These are phyloP conservation scores for Nothomitra cinnamomea DNA, from an alignment of 2,329 filamentous ascomycete genomes.

Conservation along the genomic window DNA sequence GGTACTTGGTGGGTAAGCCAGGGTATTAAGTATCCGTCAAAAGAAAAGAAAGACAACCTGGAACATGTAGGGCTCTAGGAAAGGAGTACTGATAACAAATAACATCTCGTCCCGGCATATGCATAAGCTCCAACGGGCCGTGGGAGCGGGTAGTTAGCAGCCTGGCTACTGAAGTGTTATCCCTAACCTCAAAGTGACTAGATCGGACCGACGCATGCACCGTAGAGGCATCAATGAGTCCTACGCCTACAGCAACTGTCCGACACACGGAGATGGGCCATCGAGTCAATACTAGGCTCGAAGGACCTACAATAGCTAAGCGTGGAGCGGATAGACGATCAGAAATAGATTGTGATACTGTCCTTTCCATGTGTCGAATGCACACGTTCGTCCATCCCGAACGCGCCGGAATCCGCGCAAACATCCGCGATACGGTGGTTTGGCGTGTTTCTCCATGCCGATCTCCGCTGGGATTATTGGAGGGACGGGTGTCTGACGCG, in stretches of 20 bases:
- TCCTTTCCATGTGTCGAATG: conserved; percentile 2
- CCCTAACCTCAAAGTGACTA: neutral
- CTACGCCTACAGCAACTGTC: neutral
- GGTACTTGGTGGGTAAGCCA: conserved; percentile 4
- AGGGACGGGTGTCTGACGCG: neutral
- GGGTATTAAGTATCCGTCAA: conserved; percentile 3
- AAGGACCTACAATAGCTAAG: neutral
- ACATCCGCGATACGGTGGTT: conserved; percentile 1
- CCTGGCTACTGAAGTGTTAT: neutral
- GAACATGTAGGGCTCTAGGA: neutral
- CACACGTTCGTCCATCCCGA: conserved; percentile 1
- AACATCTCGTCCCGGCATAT: conserved; percentile 3
- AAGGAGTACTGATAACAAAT: conserved; percentile 3
- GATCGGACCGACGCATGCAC: neutral
- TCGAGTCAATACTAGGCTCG: neutral
- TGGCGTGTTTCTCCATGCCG: neutral
- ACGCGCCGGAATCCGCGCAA: conserved; percentile 3
- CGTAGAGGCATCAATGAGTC: neutral
- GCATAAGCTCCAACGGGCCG: conserved; percentile 3
- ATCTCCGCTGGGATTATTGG: conserved; percentile 3
- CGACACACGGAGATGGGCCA: neutral
- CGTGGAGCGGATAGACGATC: neutral
- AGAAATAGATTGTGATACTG: neutral
- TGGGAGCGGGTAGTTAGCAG: conserved; percentile 1
- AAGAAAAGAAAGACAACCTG: neutral